Base-by-base conservation (phyloP, 2,329 filamentous ascomycete genomes). In the Simplicillium sp. region DNA sequence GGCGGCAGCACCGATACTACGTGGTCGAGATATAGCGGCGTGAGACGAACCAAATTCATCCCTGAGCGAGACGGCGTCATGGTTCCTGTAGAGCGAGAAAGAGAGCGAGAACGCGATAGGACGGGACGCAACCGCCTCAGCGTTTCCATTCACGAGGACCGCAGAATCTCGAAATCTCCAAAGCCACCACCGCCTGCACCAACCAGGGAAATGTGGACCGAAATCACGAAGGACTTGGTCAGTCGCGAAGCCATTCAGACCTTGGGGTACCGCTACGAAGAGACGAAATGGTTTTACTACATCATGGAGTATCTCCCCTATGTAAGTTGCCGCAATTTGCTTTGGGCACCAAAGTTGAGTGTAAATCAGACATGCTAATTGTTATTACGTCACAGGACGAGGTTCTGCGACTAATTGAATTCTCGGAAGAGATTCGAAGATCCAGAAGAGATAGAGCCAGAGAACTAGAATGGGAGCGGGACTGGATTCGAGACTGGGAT, bases 151-250 rank as follows among this genome's bases (percentile, higher is more conserved):
- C 73, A 77, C 38, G 64, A 78, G 25, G 73, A 77, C 38, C 73
- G 75, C 50, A 14, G 66, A 70, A 17, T 68, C 66, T 14, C 77
- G 82, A 46, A 65, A 65, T 47, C 48, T 29, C 59, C 54, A 46
- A 60, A 46, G 38, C 57, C 49, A 43, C 62, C 53, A 40, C 54
- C 62, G 13, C 57, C 59, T 12, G 59, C 67, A 16, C 71, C 70
- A 39, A 65, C 73, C 28, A 73, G 75, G 42, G 78, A 83, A 44
- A 85, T 94, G 68, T 97, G 90, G 90, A 98, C 92, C 0, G 92
- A 97, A 63, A 87, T 98, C 51, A 94, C 90, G 36, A 95, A 94
- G 64, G 89, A 95, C 50, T 65, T 97, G 29, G 87, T 97, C 13
- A 72, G 82, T 44, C 80, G 83, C 39, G 88, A 96, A 57, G 92